A percentile compares a stretch with the other conserved stretches of the same genome.
These are phyloP conservation scores for Albugo laibachii DNA, from an alignment of 352 stramenopile genomes.

Conservation along the genomic window DNA sequence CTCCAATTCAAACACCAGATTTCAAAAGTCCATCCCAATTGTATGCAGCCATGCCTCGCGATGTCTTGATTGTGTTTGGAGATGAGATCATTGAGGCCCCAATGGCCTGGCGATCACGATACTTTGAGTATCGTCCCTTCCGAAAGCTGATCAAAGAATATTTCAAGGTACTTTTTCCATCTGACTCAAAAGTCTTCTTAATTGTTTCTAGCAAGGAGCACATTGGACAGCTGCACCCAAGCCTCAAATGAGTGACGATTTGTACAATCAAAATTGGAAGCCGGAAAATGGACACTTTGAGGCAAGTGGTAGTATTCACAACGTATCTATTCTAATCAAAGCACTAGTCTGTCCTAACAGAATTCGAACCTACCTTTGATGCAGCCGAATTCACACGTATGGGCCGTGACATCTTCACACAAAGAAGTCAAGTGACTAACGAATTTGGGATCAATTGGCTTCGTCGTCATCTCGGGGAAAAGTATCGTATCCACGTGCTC, in stretches of 20 bases:
- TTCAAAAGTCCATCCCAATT: slow-evolving; percentile 69
- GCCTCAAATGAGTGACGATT: slow-evolving; percentile 77
- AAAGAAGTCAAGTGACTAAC: slow-evolving; percentile 83
- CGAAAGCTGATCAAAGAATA: slow-evolving; percentile 81
- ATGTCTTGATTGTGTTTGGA: slow-evolving; percentile 78
- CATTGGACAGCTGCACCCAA: slow-evolving; percentile 81
- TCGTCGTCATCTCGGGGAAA: slow-evolving; percentile 61
- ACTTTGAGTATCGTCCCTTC: slow-evolving; percentile 81
- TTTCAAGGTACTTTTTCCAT: slow-evolving; percentile 30
- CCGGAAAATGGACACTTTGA: slow-evolving; percentile 59
- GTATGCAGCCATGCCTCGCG: slow-evolving; percentile 77
- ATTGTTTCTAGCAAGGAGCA: slow-evolving; percentile 27
- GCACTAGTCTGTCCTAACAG: slow-evolving; percentile 55
- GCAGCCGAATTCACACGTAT: slow-evolving; percentile 82
- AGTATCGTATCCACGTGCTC: slow-evolving; percentile 74
- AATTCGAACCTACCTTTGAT: slow-evolving; percentile 81
- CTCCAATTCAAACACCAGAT: slow-evolving; percentile 59
- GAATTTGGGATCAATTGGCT: slow-evolving; percentile 83
- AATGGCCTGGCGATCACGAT: slow-evolving; percentile 80
- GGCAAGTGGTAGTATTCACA: slow-evolving; percentile 11
- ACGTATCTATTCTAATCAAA: neutral
- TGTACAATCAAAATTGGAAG: slow-evolving; percentile 79
- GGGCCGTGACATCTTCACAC: slow-evolving; percentile 78
- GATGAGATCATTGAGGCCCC: slow-evolving; percentile 81
- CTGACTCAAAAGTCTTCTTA: neutral